Conservation (phyloP, 768 basidiomycete genomes). For the Grammothele lineata region DNA sequence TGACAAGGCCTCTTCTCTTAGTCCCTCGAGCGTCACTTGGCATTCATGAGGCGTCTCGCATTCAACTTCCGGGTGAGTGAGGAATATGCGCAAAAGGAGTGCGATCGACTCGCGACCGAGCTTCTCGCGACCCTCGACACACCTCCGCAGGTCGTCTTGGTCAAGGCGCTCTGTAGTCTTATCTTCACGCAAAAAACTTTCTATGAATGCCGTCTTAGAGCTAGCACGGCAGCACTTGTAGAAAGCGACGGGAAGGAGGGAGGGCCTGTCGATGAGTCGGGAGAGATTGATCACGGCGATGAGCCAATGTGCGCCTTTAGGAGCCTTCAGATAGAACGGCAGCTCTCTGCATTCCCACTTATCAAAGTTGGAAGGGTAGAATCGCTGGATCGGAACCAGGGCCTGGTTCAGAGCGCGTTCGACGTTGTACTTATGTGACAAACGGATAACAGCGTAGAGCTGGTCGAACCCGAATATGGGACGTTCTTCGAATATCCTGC, state of each 20-base stretch:
- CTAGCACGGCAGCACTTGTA: neutral
- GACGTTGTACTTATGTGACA: conserved; percentile 3
- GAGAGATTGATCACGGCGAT: conserved; percentile 10
- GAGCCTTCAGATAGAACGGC: too few relatives aligned
- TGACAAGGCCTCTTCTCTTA: too few relatives aligned
- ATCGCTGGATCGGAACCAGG: neutral
- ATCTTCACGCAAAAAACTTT: neutral
- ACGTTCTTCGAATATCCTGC: too few relatives aligned
- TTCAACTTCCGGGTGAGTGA: too few relatives aligned
- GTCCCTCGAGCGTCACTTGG: too few relatives aligned
- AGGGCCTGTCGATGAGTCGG: conserved; percentile 5
- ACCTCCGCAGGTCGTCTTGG: neutral
- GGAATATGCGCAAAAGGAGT: too few relatives aligned
- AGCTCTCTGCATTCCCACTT: too few relatives aligned
- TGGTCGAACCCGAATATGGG: too few relatives aligned
- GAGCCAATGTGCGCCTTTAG: too few relatives aligned
- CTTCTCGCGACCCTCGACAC: neutral
- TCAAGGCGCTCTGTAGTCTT: conserved; percentile 1
- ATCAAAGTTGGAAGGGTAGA: too few relatives aligned
- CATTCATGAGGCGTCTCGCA: too few relatives aligned
- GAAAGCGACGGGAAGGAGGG: conserved; percentile 11
- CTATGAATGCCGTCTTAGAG: neutral
- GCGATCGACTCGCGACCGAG: too few relatives aligned
- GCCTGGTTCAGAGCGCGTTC: neutral
- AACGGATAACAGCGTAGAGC: neutral